Percentiles rank a stretch among this genome's conserved stretches.
Conservation (phyloP, 192 early-diverging fungal genomes). For the Backusella tuberculispora region DNA sequence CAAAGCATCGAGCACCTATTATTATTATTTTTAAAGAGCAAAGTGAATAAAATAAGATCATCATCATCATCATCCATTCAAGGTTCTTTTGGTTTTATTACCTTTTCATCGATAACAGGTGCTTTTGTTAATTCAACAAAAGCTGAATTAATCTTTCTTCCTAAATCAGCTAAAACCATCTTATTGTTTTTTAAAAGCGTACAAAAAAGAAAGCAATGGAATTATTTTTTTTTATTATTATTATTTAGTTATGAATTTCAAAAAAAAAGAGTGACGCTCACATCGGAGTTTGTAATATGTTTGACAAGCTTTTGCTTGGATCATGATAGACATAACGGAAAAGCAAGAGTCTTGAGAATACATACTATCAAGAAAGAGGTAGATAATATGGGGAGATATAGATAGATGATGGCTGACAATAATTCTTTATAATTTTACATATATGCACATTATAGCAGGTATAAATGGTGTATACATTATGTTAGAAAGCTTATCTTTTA, state of each 20-base stretch:
- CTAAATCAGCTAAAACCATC: constrained; percentile 93
- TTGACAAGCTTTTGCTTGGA: too few relatives aligned
- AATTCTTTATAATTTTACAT: too few relatives aligned
- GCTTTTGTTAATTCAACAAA: constrained; percentile 78
- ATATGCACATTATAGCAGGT: too few relatives aligned
- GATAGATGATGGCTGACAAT: too few relatives aligned
- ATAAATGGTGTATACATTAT: too few relatives aligned
- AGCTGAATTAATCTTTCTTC: constrained; percentile 84
- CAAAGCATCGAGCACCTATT: constrained; percentile 72
- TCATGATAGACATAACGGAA: too few relatives aligned
- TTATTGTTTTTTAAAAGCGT: not conserved
- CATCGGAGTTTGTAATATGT: too few relatives aligned
- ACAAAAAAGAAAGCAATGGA: constrained; percentile 1
- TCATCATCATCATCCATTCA: not conserved
- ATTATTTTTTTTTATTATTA: not conserved
- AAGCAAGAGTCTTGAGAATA: too few relatives aligned
- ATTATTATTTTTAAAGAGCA: not conserved
- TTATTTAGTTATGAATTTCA: too few relatives aligned
- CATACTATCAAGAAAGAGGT: too few relatives aligned
- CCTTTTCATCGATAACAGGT: constrained; percentile 89
- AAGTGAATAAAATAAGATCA: not conserved
- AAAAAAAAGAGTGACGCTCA: too few relatives aligned
- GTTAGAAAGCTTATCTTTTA: too few relatives aligned
- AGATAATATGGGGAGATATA: not conserved
- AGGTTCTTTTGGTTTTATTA: constrained; percentile 26